These are phyloP conservation scores for Eremochloa ophiuroides DNA, from an alignment of 176 grass and related monocot genomes.

Conservation along the genomic window DNA sequence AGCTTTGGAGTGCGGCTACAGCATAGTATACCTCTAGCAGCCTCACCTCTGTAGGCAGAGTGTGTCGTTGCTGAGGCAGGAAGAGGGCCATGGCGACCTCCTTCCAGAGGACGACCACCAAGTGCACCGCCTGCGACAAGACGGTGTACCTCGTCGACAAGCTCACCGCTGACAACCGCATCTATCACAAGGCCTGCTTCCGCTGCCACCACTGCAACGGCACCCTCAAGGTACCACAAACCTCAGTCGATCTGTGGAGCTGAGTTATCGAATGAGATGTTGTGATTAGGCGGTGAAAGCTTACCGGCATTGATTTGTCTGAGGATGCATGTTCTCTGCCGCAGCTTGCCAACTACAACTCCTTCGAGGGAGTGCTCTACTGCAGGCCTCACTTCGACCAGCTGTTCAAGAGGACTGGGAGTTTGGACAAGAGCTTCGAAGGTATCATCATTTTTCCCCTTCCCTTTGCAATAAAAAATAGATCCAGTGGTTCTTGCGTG, in stretches of 20 bases:
- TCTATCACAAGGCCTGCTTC: slow-evolving; percentile 99
- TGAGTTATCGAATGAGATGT: background rate
- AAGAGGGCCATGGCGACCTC: slow-evolving; percentile 42
- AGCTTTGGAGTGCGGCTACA: background rate
- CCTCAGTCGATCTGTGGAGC: background rate
- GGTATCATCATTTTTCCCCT: slow-evolving; percentile 24
- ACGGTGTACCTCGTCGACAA: slow-evolving; percentile 99
- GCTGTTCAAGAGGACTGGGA: slow-evolving; percentile 96
- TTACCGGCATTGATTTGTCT: background rate
- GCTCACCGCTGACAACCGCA: slow-evolving; percentile 90
- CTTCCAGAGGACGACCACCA: slow-evolving; percentile 84
- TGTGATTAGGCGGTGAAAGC: background rate
- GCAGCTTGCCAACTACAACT: slow-evolving; percentile 95
- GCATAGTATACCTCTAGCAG: background rate
- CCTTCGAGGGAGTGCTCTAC: slow-evolving; percentile 95
- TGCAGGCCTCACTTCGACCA: slow-evolving; percentile 98
- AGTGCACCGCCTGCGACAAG: slow-evolving; percentile 95
- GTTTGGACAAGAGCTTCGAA: slow-evolving; percentile 97
- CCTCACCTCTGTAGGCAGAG: background rate
- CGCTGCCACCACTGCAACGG: slow-evolving; percentile 98
- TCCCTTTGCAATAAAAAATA: background rate
- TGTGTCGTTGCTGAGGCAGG: background rate
- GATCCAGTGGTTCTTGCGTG: background rate
- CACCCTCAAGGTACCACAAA: slow-evolving; percentile 66
- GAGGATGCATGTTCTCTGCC: background rate